Evolutionary conservation across 2,329 filamentous ascomycete species (phyloP).

Genomic region (Verticillium albo-atrum): DNA sequence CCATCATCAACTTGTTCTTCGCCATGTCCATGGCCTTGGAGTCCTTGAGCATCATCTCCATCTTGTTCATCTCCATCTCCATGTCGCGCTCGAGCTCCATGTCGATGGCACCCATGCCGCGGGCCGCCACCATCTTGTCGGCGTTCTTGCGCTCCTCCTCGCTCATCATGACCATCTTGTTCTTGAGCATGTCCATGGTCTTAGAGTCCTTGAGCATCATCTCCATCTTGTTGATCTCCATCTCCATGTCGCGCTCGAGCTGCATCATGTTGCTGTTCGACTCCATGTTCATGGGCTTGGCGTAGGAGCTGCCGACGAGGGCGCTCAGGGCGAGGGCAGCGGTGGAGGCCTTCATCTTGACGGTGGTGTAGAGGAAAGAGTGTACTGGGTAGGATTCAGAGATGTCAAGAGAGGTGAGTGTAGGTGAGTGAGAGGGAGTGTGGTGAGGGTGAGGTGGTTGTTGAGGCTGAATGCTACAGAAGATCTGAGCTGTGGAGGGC

Average conservation of each 20-base stretch:
- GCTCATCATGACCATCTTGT: conserved; percentile 1
- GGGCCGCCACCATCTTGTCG: background rate
- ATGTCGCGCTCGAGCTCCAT: background rate
- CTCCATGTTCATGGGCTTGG: conserved; percentile 1
- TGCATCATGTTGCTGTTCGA: background rate
- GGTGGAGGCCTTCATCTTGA: conserved; percentile 10
- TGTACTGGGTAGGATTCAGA: background rate
- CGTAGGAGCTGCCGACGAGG: background rate
- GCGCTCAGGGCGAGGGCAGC: conserved; percentile 1
- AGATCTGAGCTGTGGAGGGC: background rate
- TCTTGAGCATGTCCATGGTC: background rate
- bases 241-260: background rate
- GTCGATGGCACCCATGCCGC: background rate
- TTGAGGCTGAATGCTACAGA: conserved; percentile 4
- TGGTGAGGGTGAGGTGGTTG: background rate
- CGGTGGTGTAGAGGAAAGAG: background rate
- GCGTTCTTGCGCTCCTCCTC: background rate
- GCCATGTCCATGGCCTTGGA: background rate
- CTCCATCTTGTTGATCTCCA: background rate
- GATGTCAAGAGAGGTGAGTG: background rate
- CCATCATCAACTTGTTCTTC: conserved; percentile 1
- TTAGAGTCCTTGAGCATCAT: background rate
- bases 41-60: background rate
- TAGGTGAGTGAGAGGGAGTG: background rate
- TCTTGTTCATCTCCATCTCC: background rate